phyloP scores from a whole-genome alignment of 2,329 filamentous ascomycete genomes.

The Camillea tinctor region DNA sequence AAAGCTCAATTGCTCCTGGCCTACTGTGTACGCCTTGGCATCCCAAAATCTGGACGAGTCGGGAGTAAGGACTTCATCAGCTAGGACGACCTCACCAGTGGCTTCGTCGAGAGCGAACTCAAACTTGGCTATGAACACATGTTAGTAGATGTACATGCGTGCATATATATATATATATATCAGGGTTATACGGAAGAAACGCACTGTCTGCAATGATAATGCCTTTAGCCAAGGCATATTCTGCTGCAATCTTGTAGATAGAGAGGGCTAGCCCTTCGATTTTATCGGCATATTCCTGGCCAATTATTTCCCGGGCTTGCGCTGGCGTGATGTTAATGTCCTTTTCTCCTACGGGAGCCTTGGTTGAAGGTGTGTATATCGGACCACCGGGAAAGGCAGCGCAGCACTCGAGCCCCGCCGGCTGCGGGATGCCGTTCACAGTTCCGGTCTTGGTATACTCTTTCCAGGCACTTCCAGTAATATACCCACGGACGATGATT shows the following conservation, averaged over 20 bases:
- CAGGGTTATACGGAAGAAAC: background rate
- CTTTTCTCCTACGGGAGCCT: slow-evolving; percentile 73
- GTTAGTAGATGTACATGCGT: background rate
- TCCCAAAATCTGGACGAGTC: slow-evolving; percentile 87
- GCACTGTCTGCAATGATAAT: slow-evolving; percentile 66
- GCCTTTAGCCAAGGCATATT: slow-evolving; percentile 61
- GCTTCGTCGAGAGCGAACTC: slow-evolving; percentile 53
- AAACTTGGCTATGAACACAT: slow-evolving; percentile 39
- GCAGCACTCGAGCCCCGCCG: slow-evolving; percentile 59
- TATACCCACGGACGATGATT: slow-evolving; percentile 81
- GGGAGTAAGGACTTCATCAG: slow-evolving; percentile 81
- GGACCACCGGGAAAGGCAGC: slow-evolving; percentile 63
- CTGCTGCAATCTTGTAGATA: slow-evolving; percentile 61
- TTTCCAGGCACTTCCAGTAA: slow-evolving; percentile 79
- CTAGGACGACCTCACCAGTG: slow-evolving; percentile 66
- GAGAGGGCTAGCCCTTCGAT: slow-evolving; percentile 64
- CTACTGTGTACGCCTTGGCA: slow-evolving; percentile 62
- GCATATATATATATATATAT: no score
- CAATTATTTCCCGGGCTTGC: slow-evolving; percentile 60
- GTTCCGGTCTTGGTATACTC: slow-evolving; percentile 72
- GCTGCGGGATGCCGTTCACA: slow-evolving; percentile 76
- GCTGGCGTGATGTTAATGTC: slow-evolving; percentile 81
- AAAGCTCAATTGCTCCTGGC: slow-evolving; percentile 75
- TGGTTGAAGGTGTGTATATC: slow-evolving; percentile 78
- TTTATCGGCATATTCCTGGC: slow-evolving; percentile 58